phyloP scores from a whole-genome alignment of 805 yeast species.

The Metschnikowia noctiluminum region DNA sequence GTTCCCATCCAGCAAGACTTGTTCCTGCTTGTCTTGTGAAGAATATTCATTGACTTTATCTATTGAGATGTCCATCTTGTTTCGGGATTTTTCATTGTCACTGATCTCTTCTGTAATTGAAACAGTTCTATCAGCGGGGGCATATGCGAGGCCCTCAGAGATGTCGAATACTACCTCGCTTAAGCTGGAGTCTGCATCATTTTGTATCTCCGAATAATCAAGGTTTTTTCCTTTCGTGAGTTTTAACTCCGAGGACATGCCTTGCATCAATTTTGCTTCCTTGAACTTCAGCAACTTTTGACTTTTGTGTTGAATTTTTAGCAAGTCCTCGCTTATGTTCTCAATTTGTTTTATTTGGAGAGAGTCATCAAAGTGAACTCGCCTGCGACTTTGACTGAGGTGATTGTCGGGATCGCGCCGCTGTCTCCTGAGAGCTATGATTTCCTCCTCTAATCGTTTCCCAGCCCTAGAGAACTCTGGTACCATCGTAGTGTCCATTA shows the following conservation, averaged over 20 bases:
- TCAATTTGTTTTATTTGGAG: slow-evolving; percentile 60
- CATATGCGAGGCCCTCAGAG: too few relatives aligned
- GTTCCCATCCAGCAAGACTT: too few relatives aligned
- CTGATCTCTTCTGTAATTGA: too few relatives aligned
- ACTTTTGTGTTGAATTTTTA: slow-evolving; percentile 21
- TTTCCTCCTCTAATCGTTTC: slow-evolving; percentile 39
- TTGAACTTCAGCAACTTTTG: slow-evolving; percentile 21
- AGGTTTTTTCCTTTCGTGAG: neutral
- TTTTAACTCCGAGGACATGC: neutral
- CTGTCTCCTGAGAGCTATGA: slow-evolving; percentile 27
- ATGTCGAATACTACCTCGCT: too few relatives aligned
- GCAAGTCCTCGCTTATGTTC: slow-evolving; percentile 49
- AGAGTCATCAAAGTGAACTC: slow-evolving; percentile 52
- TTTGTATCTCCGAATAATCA: neutral
- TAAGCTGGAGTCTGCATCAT: too few relatives aligned
- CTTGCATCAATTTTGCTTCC: slow-evolving; percentile 14
- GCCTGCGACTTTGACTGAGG: slow-evolving; percentile 4
- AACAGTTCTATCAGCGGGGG: too few relatives aligned
- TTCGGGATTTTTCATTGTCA: too few relatives aligned
- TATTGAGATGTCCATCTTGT: too few relatives aligned
- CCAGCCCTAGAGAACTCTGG: slow-evolving; percentile 14
- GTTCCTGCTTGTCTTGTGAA: too few relatives aligned
- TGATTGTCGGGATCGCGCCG: neutral
- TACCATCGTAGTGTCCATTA: slow-evolving; percentile 20
- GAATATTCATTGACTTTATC: too few relatives aligned